Percentiles rank a stretch among this genome's conserved stretches.
Conservation (phyloP, 192 early-diverging fungal genomes). For the Backusella tuberculispora region DNA sequence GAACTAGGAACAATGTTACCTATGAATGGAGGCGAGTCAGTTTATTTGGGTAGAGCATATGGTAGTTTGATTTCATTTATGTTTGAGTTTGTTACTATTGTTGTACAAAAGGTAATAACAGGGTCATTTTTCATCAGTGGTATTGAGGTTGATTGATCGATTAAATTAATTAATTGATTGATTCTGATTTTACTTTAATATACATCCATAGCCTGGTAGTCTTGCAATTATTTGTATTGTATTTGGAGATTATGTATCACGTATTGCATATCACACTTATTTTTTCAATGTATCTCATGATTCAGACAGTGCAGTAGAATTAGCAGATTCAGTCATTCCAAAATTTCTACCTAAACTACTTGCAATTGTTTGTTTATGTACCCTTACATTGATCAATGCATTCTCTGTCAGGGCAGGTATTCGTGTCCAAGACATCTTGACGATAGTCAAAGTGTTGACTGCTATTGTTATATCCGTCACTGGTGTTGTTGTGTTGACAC, state of each 20-base stretch:
- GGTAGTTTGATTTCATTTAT: conserved; percentile 74
- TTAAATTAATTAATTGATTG: neutral
- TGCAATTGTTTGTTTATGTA: conserved; percentile 60
- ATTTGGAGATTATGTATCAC: conserved; percentile 76
- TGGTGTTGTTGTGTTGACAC: conserved; percentile 68
- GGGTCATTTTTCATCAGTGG: neutral
- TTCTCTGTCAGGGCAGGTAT: conserved; percentile 66
- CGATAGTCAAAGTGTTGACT: conserved; percentile 71
- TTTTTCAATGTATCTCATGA: conserved; percentile 45
- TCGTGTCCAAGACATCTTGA: conserved; percentile 73
- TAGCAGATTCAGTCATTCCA: conserved; percentile 44
- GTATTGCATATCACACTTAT: conserved; percentile 65
- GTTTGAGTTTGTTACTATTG: conserved; percentile 71
- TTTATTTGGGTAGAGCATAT: conserved; percentile 80
- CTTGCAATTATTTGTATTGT: conserved; percentile 78
- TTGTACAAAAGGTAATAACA: conserved; percentile 55
- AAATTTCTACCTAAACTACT: conserved; percentile 55
- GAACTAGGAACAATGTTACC: conserved; percentile 91
- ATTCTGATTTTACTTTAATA: neutral
- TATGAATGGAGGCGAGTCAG: conserved; percentile 85
- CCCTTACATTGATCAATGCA: conserved; percentile 68
- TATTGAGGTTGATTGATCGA: too few species aligned
- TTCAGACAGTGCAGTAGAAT: conserved; percentile 40
- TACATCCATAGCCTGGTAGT: conserved; percentile 54
- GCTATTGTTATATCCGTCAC: conserved; percentile 67